Base-by-base conservation (phyloP, 371 early-diverging fungal genomes). In the Conidiobolus incongruus region DNA sequence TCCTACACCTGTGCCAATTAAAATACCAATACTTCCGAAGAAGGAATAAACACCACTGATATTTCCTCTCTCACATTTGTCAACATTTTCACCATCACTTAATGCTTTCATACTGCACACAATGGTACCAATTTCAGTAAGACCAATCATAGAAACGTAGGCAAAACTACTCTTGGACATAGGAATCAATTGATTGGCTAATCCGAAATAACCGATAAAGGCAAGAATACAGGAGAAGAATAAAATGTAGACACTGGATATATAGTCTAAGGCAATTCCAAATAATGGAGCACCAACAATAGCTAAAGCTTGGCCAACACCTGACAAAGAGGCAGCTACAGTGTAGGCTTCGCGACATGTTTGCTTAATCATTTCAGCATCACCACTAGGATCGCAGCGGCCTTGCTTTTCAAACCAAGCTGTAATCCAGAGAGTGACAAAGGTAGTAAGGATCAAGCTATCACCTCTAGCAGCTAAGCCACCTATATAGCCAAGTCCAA, bases 391-490 rank as follows among this genome's bases (percentile, higher is more conserved):
- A n/a, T n/a, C n/a, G 40, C 81, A 81, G 30, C 51, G 58, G 0
- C 73, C 75, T 4, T 36, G 21, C 10, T 65, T 66, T 43, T 70
- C 51, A 45, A 66, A 76, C 48, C 71, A 62, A 42, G 68, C 58
- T 29, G 66, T 60, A 1, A 79, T 62, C 82, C 82, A 86, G 4
- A 79, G 58, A 6, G 74, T 67, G 15, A 86, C 50, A 48, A 73
- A 83, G 7, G 72, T 58, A 2, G 82, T 65, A 32, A 86, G 59
- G 22, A 76, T 67, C 23, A 81, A 66, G 19, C 79, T 72, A 51
- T 81, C 81, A 0, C 74, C 80, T 42, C 86, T 70, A 3, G 83
- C 48, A n/a, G n/a, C n/a, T n/a, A n/a, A n/a, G n/a, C n/a, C n/a
- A n/a, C n/a, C n/a, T n/a, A n/a, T n/a, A n/a, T n/a, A n/a, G n/a